phyloP scores from a whole-genome alignment of 148 eudicot genomes.

The Camellia japonica region DNA sequence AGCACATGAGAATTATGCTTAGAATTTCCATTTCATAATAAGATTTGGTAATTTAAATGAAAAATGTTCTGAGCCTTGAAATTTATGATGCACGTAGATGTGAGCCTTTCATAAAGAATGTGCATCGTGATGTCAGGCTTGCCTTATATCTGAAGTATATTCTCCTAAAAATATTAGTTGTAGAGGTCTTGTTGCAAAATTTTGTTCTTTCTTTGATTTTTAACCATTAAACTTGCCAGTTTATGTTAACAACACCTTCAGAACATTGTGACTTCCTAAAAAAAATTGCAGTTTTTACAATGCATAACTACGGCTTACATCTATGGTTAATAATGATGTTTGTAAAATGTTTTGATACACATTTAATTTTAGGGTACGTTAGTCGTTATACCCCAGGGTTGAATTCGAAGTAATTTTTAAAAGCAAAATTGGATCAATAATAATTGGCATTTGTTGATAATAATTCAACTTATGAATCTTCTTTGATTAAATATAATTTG shows the following conservation, averaged over 20 bases:
- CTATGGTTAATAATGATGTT: too few relatives aligned
- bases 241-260: neutral
- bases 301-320: neutral
- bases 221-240: neutral
- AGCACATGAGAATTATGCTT: neutral
- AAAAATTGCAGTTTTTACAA: neutral
- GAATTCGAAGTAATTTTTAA: neutral
- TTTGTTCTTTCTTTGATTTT: neutral
- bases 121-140: neutral
- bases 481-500: slow-evolving; percentile 7
- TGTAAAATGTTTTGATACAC: too few relatives aligned
- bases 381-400: neutral
- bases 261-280: neutral
- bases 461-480: neutral
- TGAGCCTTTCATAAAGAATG: neutral
- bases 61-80: neutral
- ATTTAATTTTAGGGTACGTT: too few relatives aligned
- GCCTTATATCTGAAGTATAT: neutral
- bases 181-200: neutral
- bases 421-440: neutral
- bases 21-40: neutral
- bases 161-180: neutral
- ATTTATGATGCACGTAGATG: neutral
- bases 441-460: neutral
- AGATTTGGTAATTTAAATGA: neutral